These are phyloP conservation scores for Kodamaea fukazawae DNA, from an alignment of 805 yeast species.

Conservation along the genomic window DNA sequence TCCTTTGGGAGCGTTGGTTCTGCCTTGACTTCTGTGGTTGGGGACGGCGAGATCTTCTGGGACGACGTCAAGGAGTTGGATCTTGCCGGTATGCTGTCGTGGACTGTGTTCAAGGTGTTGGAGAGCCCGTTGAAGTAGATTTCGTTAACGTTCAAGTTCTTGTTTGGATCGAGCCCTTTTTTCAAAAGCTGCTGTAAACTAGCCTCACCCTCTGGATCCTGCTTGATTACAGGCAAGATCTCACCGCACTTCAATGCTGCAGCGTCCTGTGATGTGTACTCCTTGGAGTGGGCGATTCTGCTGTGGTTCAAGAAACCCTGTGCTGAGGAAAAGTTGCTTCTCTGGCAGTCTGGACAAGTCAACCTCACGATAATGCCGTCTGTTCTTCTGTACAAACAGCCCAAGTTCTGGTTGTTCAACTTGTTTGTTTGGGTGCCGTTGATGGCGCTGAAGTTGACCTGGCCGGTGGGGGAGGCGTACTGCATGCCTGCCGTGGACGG, in stretches of 20 bases:
- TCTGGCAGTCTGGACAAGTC: slow-evolving; percentile 63
- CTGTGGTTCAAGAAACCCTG: slow-evolving; percentile 81
- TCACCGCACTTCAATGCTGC: slow-evolving; percentile 71
- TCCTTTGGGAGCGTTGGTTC: slow-evolving; percentile 4
- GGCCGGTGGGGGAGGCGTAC: slow-evolving; percentile 6
- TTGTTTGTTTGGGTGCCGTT: not conserved
- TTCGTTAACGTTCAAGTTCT: slow-evolving; percentile 37
- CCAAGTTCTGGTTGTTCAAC: slow-evolving; percentile 22
- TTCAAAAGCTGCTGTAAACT: slow-evolving; percentile 34
- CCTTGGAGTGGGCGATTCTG: slow-evolving; percentile 69
- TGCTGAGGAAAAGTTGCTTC: slow-evolving; percentile 71
- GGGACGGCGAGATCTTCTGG: slow-evolving; percentile 8
- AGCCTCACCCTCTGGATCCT: slow-evolving; percentile 50
- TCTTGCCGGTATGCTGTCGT: slow-evolving; percentile 11
- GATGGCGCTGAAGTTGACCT: slow-evolving; percentile 4
- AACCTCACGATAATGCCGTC: slow-evolving; percentile 71
- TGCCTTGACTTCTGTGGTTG: slow-evolving; percentile 1
- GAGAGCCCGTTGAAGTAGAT: slow-evolving; percentile 34
- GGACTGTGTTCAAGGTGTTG: slow-evolving; percentile 26
- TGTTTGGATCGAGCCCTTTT: slow-evolving; percentile 41
- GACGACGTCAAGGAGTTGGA: slow-evolving; percentile 5
- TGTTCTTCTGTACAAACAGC: slow-evolving; percentile 60
- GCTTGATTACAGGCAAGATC: slow-evolving; percentile 51
- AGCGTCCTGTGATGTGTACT: slow-evolving; percentile 67
- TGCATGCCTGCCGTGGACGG: slow-evolving; percentile 43